Base-by-base conservation (phyloP, 2,329 filamentous ascomycete genomes). In the Aspergillus aculeatinus region DNA sequence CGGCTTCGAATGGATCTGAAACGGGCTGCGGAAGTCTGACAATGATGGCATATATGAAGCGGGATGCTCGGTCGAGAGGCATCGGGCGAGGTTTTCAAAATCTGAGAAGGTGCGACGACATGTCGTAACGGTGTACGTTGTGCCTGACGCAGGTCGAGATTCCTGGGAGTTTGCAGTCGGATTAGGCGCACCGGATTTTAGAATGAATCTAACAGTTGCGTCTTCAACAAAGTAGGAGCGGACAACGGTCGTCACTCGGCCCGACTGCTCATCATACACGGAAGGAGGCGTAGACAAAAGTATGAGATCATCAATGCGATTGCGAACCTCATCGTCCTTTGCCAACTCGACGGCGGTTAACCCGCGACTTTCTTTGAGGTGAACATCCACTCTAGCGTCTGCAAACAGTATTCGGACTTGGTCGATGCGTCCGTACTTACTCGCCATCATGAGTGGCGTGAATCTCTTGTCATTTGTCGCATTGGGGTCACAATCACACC, bases 201-300 rank as follows among this genome's bases (percentile, higher is more conserved):
- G 82, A 16, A 99, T 92, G 51, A 98, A 87, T 47, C 95, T 88
- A 55, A 98, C 90, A 0, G 91, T 96, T 10, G 91, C 93, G 76
- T 99, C 95, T 77, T 99, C 95, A 11, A 99, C 93, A 69, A 99
- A 98, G 76, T 96, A 97, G 0, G 93, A 95, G 59, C 95, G 86
- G 0, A 99, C 95, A 1, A 98, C 93, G 1, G 92, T 92, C 0
- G 95, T 98, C 23, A 93, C 93, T 25, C 94, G 87, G 4, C 89
- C 89, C 66, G 96, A 92, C 10, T 84, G 81, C 11, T 86, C 88
- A 5, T 90, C 82, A 27, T 69, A 67, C 21, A 67, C 65, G 7
- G 71, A 71, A 21, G 74, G 72, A 1, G 85, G 82, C 73, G 88
- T 87, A 21, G 90, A 90, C 65, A 99, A 89, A 10, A 99, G 79